Percentiles rank a stretch among this genome's conserved stretches.
Evolutionary conservation across 352 stramenopile species (phyloP).

Genomic region (Phytopythium cucurbitacearum): DNA sequence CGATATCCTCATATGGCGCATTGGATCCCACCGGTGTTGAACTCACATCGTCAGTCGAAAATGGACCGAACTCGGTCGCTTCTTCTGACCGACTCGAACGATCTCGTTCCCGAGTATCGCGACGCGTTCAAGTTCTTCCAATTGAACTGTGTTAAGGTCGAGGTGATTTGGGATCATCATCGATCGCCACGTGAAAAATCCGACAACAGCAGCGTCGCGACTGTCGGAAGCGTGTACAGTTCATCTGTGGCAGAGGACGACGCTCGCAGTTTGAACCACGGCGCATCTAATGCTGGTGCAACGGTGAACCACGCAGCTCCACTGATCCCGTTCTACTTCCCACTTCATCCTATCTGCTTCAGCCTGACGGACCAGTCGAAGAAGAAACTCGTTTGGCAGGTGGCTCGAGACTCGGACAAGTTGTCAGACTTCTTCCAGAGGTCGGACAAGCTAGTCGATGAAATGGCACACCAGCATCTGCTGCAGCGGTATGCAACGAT

Average conservation of each 20-base stretch:
- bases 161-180: constrained; percentile 61
- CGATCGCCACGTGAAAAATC: constrained; percentile 4
- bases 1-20: constrained; percentile 27
- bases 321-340: constrained; percentile 69
- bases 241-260: no score
- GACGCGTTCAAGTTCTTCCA: constrained; percentile 67
- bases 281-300: background rate
- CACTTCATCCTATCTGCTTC: constrained; percentile 69
- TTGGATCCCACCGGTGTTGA: constrained; percentile 29
- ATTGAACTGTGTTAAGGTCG: constrained; percentile 52
- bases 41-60: background rate
- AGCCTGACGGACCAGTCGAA: constrained; percentile 71
- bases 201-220: background rate
- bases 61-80: background rate
- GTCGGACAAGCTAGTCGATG: constrained; percentile 63
- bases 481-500: constrained; percentile 31
- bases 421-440: constrained; percentile 63
- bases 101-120: constrained; percentile 22
- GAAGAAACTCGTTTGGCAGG: constrained; percentile 62
- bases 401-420: constrained; percentile 53
- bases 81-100: background rate
- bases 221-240: no score
- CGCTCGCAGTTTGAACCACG: background rate
- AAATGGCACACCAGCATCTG: constrained; percentile 67
- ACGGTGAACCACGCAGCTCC: background rate